Percentiles rank a stretch among this genome's conserved stretches.
Evolutionary conservation across 2,329 filamentous ascomycete genomes (phyloP).

Genomic region (Aureobasidium mangrovei): DNA sequence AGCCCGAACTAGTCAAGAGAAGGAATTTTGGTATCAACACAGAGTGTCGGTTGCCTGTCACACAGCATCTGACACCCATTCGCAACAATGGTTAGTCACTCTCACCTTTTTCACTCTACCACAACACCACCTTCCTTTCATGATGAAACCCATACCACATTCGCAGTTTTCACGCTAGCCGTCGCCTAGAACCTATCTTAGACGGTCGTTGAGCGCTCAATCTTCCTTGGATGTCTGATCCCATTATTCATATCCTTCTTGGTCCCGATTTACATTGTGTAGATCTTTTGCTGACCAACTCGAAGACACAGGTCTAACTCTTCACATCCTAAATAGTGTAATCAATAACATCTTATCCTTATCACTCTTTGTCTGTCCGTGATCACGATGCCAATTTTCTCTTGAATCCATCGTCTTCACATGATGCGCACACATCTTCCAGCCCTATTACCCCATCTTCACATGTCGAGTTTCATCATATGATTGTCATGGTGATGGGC

Average conservation of each 20-base stretch:
- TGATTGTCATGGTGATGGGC: not conserved
- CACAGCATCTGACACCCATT: not conserved
- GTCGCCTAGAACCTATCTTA: slow-evolving; percentile 32
- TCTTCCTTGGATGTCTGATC: slow-evolving; percentile 36
- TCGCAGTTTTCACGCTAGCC: slow-evolving; percentile 76
- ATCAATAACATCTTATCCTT: not conserved
- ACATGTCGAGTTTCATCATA: not conserved
- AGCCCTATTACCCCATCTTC: not conserved
- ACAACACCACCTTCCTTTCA: slow-evolving; percentile 26
- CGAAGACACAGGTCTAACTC: not conserved
- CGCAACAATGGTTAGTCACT: slow-evolving; percentile 5
- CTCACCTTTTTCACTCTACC: not conserved
- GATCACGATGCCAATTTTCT: no score
- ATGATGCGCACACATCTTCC: not conserved
- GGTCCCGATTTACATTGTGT: not conserved
- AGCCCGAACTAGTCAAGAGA: not conserved
- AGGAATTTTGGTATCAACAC: not conserved
- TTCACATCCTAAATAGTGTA: not conserved
- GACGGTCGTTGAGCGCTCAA: slow-evolving; percentile 30
- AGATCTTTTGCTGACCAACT: not conserved
- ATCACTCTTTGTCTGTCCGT: not conserved
- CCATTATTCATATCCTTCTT: not conserved
- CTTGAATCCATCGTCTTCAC: not conserved
- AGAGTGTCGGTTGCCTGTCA: not conserved
- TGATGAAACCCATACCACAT: slow-evolving; percentile 72